phyloP scores from a whole-genome alignment of 78 protist genomes.

The Dictyostelium intermedium region DNA sequence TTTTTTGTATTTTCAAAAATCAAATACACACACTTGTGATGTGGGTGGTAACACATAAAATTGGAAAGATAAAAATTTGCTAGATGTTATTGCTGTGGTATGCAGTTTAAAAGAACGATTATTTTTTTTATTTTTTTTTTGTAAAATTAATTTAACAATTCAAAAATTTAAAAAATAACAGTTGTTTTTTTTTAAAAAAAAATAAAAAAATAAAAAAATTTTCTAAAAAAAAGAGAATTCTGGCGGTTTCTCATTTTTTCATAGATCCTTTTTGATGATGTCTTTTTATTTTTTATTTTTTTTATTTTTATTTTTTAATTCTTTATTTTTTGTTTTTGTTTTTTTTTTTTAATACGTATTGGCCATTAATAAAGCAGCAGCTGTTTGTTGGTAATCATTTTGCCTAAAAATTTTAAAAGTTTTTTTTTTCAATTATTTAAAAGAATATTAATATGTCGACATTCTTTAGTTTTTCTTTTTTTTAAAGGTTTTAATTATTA shows the following conservation, averaged over 20 bases:
- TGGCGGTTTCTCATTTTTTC: not conserved
- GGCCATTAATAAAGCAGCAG: slow-evolving; percentile 37
- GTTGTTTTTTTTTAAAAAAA: no score
- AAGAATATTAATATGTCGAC: not conserved
- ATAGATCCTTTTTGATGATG: not conserved
- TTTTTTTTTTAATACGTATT: not conserved
- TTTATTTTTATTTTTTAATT: not conserved
- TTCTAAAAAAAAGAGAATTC: not conserved
- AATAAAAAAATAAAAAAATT: no score
- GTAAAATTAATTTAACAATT: not conserved
- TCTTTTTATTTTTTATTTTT: no score
- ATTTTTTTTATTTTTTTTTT: no score
- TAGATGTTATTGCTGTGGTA: not conserved
- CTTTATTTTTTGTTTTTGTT: not conserved
- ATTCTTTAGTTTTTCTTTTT: not conserved
- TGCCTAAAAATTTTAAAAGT: not conserved
- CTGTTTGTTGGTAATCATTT: slow-evolving; percentile 14
- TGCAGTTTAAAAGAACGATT: not conserved
- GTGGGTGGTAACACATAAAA: not conserved
- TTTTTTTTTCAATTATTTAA: not conserved
- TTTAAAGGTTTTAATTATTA: not conserved
- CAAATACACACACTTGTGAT: not conserved
- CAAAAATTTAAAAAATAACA: not conserved
- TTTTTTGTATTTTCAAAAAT: not conserved
- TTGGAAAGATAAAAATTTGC: not conserved